Conservation (phyloP, 75 land plant genomes). For the Ceratopteris richardii region DNA sequence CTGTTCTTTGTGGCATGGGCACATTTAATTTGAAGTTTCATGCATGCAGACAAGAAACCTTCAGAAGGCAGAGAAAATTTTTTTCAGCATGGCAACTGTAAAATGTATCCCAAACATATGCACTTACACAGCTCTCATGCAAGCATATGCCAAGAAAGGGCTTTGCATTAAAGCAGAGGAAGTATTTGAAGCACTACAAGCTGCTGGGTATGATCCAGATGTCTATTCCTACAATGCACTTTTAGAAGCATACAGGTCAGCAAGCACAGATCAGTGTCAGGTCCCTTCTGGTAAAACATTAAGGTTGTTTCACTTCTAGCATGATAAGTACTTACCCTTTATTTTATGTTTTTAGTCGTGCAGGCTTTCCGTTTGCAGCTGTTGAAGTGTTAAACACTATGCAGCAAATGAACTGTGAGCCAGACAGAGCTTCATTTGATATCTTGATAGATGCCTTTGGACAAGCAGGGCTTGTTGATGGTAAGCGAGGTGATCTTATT, state of each 20-base stretch:
- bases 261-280: too few species aligned
- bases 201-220: constrained; percentile 69
- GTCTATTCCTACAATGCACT: constrained; percentile 83
- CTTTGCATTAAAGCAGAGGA: constrained; percentile 83
- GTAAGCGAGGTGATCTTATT: constrained; percentile 21
- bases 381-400: constrained; percentile 68
- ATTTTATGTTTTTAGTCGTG: constrained; percentile 26
- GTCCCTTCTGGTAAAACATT: too few species aligned
- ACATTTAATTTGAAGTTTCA: too few species aligned
- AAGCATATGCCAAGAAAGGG: constrained; percentile 83
- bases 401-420: constrained; percentile 66
- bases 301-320: neutral
- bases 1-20: too few species aligned
- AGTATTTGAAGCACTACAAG: constrained; percentile 69
- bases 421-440: constrained; percentile 81
- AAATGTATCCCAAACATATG: constrained; percentile 75
- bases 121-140: constrained; percentile 75
- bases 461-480: constrained; percentile 72
- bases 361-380: constrained; percentile 70
- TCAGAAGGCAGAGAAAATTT: constrained; percentile 55
- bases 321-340: neutral
- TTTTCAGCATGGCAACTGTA: constrained; percentile 50
- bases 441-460: constrained; percentile 89
- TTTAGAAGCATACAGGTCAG: constrained; percentile 85
- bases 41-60: constrained; percentile 40